Evolutionary conservation across 192 early-diverging fungal species (phyloP).

Genomic region (Glomus cerebriforme): DNA sequence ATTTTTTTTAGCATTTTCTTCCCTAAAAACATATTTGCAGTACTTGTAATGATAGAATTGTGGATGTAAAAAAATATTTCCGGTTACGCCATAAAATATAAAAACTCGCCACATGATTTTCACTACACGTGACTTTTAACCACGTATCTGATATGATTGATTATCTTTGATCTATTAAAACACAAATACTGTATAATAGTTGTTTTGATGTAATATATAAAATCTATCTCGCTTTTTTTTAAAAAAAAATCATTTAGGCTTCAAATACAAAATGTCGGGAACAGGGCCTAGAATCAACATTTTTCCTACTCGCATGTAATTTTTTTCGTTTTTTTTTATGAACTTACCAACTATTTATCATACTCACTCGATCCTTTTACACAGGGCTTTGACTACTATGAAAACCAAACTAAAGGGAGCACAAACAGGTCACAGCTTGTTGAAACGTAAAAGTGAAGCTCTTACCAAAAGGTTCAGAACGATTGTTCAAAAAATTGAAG

Average conservation of each 20-base stretch:
- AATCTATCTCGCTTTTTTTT: background rate
- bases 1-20: background rate
- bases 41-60: too few species aligned
- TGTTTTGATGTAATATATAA: background rate
- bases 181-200: background rate
- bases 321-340: background rate
- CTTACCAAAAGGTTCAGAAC: conserved; percentile 92
- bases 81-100: too few species aligned
- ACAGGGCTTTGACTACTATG: conserved; percentile 93
- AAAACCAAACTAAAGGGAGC: conserved; percentile 97
- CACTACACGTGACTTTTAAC: too few species aligned
- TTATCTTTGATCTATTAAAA: too few species aligned
- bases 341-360: background rate
- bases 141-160: too few species aligned
- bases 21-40: background rate
- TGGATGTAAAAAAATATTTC: too few species aligned
- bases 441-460: conserved; percentile 98
- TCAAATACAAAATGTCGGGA: conserved; percentile 28
- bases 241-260: background rate
- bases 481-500: conserved; percentile 96
- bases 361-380: background rate
- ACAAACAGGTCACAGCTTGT: conserved; percentile 94
- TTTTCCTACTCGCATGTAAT: conserved; percentile 33
- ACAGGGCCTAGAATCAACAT: conserved; percentile 27
- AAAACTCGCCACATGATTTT: too few species aligned